Evolutionary conservation across 73 alveolate species (phyloP), one percentile per base, ranked within the genome.

Genomic region (Halteria grandinella): DNA sequence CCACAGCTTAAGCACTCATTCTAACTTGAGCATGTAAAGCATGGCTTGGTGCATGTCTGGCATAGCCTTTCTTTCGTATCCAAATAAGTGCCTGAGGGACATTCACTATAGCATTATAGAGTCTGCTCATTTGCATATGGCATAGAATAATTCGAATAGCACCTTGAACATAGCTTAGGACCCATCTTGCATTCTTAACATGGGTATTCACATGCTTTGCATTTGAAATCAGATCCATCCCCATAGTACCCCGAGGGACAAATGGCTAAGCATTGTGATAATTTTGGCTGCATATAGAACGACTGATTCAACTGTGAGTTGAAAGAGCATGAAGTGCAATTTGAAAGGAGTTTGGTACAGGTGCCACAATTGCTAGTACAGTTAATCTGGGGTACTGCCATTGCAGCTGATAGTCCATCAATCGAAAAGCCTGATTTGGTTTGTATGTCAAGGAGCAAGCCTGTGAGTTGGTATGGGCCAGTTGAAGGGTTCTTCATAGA

Each of bases 61-160:
- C 78, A 62, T 6, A 39, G 14, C 4, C 47, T 20, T 39, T 40
- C 6, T 11, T 32, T 23, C 18, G 32, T 62, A 62, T 62, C 78
- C 6, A 62, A 52, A 37, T 62, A 62, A 4, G 78, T 62, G 4
- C 78, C 78, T 1, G 57, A 12, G 8, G 78, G 78, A 25, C 78
- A 62, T 17, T 34, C 59, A 2, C 47, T 29, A 39, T 39, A 62
- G 45, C 78, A 62, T n/a, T 36, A 17, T 10, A 62, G 25, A 4
- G 78, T 41, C 44, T 34, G 12, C 5, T 48, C 49, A 62, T 62
- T 17, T 5, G 60, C 78, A 23, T 62, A 62, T 5, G 78, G 78
- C 12, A 14, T 4, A 32, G 43, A 25, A 37, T 62, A 10, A 62
- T 62, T 41, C 12, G 78, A 47, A 17, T 3, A 62, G 44, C 78